A percentile compares a stretch with the other conserved stretches of the same genome.
Evolutionary conservation across 1,284 basidiomycete genomes (phyloP).

Genomic region (Neolentinus lepideus): DNA sequence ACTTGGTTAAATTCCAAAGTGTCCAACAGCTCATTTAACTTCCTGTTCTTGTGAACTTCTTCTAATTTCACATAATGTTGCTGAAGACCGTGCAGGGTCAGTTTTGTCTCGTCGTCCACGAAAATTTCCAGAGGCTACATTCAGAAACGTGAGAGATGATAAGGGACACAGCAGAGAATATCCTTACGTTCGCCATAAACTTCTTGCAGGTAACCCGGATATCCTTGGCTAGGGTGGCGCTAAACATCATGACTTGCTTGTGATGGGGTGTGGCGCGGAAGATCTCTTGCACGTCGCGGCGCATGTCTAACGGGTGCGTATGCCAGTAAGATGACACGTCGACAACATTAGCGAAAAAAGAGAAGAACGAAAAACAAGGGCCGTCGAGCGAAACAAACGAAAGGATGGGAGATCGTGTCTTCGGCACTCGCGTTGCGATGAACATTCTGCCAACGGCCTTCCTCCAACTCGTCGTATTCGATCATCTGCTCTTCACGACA

Average conservation of each 20-base stretch:
- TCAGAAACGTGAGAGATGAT: constrained; percentile 8
- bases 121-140: constrained; percentile 96
- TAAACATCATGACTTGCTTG: constrained; percentile 99
- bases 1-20: constrained; percentile 99
- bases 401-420: constrained; percentile 15
- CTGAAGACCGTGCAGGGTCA: constrained; percentile 97
- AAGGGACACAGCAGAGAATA: background rate
- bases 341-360: constrained; percentile 40
- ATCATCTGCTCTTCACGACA: background rate
- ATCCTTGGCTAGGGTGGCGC: constrained; percentile 95
- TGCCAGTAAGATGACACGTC: constrained; percentile 56
- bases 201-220: constrained; percentile 98
- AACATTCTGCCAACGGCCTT: constrained; percentile 8
- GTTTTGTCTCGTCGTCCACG: constrained; percentile 98
- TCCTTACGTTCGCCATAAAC: constrained; percentile 98
- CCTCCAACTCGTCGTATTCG: background rate
- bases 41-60: constrained; percentile 94
- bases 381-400: constrained; percentile 18
- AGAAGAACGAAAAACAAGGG: constrained; percentile 20
- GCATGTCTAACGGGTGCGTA: constrained; percentile 88
- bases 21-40: constrained; percentile 95
- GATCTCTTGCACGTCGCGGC: constrained; percentile 99
- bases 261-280: constrained; percentile 99
- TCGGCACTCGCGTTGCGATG: constrained; percentile 22
- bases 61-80: constrained; percentile 98